Evolutionary conservation across 805 yeast genomes (phyloP).

Genomic region (Zygoascus ofunaensis): DNA sequence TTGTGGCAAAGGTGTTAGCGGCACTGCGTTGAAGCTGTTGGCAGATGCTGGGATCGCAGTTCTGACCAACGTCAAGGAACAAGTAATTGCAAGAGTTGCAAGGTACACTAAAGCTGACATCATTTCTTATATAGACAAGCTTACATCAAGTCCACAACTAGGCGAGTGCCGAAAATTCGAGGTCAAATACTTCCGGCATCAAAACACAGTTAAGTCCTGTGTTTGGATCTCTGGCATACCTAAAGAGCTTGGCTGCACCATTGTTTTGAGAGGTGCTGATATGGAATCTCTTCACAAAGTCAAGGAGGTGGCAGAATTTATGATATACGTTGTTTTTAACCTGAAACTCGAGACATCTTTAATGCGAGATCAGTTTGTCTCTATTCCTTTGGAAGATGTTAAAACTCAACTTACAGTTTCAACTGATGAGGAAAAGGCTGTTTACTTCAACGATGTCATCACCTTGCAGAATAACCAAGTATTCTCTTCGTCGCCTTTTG

Average conservation of each 20-base stretch:
- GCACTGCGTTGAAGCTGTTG: constrained; percentile 64
- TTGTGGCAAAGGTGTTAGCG: constrained; percentile 72
- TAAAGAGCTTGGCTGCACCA: constrained; percentile 66
- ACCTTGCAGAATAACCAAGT: constrained; percentile 34
- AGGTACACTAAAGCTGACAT: constrained; percentile 77
- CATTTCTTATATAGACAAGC: constrained; percentile 73
- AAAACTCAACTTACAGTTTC: neutral
- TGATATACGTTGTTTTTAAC: constrained; percentile 72
- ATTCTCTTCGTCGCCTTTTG: constrained; percentile 80
- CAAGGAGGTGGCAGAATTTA: constrained; percentile 70
- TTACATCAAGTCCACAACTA: constrained; percentile 59
- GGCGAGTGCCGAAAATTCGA: constrained; percentile 72
- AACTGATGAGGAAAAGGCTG: neutral
- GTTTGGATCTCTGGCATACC: constrained; percentile 75
- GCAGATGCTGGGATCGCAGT: constrained; percentile 74
- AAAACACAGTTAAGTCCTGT: constrained; percentile 50
- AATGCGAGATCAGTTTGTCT: constrained; percentile 60
- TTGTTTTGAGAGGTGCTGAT: constrained; percentile 75
- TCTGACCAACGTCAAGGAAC: constrained; percentile 69
- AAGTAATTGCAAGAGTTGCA: constrained; percentile 69
- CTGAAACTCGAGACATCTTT: constrained; percentile 69
- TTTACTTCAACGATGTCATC: constrained; percentile 15
- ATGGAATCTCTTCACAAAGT: constrained; percentile 52
- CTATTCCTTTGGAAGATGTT: constrained; percentile 20
- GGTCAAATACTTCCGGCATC: constrained; percentile 54